These are phyloP conservation scores for Hortaea werneckii DNA, from an alignment of 2,329 filamentous ascomycete genomes.

Conservation along the genomic window DNA sequence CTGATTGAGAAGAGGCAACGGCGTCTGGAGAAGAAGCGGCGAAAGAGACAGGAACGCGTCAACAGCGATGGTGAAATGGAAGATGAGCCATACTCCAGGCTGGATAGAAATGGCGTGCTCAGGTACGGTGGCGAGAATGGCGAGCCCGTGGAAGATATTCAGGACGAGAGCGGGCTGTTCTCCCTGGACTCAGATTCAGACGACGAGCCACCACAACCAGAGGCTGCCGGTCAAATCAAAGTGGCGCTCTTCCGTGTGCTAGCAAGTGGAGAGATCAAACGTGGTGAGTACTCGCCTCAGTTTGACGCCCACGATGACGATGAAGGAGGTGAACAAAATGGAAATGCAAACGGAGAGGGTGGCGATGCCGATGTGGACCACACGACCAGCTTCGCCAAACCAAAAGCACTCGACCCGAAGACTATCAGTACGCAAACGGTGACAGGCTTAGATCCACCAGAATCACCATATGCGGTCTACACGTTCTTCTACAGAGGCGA, in stretches of 20 bases:
- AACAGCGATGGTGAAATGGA: constrained; percentile 38
- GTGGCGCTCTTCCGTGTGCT: constrained; percentile 92
- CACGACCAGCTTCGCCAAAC: constrained; percentile 94
- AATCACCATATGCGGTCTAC: constrained; percentile 92
- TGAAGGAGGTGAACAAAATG: constrained; percentile 49
- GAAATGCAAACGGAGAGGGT: constrained; percentile 47
- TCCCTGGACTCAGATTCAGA: constrained; percentile 60
- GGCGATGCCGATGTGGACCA: constrained; percentile 84
- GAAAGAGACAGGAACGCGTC: constrained; percentile 49
- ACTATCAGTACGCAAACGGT: constrained; percentile 98
- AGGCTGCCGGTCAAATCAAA: constrained; percentile 95
- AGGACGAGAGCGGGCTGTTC: constrained; percentile 57
- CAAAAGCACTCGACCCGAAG: constrained; percentile 90
- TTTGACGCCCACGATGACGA: constrained; percentile 96
- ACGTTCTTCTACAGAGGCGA: constrained; percentile 97
- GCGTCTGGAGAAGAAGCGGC: constrained; percentile 66
- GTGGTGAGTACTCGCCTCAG: constrained; percentile 94
- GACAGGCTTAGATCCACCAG: constrained; percentile 92
- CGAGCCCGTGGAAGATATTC: constrained; percentile 59
- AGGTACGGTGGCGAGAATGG: constrained; percentile 70
- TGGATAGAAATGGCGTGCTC: constrained; percentile 48
- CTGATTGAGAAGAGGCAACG: constrained; percentile 54
- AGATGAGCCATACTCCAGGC: constrained; percentile 24
- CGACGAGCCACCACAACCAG: constrained; percentile 76
- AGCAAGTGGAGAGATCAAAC: constrained; percentile 93